These are phyloP conservation scores for Hypomontagnella monticulosa DNA, from an alignment of 495 filamentous ascomycete species.

Conservation along the genomic window DNA sequence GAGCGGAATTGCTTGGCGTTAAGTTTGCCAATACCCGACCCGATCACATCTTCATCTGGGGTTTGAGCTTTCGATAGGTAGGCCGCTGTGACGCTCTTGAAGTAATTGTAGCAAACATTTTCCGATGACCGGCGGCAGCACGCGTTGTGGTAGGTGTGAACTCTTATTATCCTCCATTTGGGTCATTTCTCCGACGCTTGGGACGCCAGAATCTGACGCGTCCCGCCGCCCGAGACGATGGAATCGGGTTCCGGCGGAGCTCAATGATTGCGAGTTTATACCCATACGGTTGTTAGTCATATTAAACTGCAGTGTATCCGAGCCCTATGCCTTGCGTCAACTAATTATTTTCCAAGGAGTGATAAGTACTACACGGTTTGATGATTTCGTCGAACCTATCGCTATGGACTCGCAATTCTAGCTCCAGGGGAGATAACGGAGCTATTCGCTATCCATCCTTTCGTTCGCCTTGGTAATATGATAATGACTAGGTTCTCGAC, in stretches of 20 bases:
- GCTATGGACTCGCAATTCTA: conserved; percentile 12
- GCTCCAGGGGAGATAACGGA: background rate
- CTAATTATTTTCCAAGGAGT: conserved; percentile 1
- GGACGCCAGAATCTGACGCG: conserved; percentile 36
- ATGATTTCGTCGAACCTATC: background rate
- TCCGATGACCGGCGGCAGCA: conserved; percentile 5
- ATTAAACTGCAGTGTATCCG: background rate
- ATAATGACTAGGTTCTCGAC: no score
- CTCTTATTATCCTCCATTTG: conserved; percentile 22
- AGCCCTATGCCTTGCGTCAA: conserved; percentile 21
- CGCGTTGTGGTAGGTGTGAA: conserved; percentile 8
- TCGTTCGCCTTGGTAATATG: background rate
- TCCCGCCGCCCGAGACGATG: background rate
- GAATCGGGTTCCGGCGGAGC: background rate
- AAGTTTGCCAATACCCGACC: conserved; percentile 25
- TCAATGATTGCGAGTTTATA: conserved; percentile 14
- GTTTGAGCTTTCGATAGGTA: conserved; percentile 11
- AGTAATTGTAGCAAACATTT: conserved; percentile 11
- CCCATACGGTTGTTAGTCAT: conserved; percentile 25
- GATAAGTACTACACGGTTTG: background rate
- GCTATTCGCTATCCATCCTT: conserved; percentile 1
- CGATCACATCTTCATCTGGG: conserved; percentile 25
- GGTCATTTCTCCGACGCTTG: conserved; percentile 10
- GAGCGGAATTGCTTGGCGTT: conserved; percentile 11
- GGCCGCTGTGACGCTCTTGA: conserved; percentile 7